Percentiles rank a stretch among this genome's conserved stretches.
These are phyloP conservation scores for Fraxinus americana DNA, from an alignment of 257 asterid species.

Conservation along the genomic window DNA sequence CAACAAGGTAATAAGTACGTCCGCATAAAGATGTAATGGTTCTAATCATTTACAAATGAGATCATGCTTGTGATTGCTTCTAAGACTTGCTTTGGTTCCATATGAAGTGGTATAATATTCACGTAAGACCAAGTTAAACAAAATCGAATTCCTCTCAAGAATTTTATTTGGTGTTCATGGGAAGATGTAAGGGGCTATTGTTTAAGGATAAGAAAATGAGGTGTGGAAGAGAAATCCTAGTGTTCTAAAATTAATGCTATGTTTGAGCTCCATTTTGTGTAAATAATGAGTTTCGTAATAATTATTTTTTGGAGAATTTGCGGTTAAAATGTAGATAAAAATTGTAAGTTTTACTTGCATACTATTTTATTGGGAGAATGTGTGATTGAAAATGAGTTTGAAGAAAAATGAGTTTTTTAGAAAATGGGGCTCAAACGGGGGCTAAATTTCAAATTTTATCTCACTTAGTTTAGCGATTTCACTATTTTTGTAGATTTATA, in stretches of 20 bases:
- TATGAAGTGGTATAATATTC: background rate
- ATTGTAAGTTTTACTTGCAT: no score
- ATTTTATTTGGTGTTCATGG: constrained; percentile 46
- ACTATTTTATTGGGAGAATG: no score
- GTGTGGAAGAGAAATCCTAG: background rate
- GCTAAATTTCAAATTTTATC: constrained; percentile 26
- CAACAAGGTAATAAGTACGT: background rate
- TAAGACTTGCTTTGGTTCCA: background rate
- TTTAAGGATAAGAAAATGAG: background rate
- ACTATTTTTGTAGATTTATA: background rate
- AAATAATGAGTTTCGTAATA: no score
- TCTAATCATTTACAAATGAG: constrained; percentile 2
- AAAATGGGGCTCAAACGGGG: no score
- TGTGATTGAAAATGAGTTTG: no score
- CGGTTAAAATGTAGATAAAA: no score
- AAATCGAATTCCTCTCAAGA: background rate
- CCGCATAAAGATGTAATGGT: background rate
- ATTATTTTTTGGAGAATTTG: no score
- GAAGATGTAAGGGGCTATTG: constrained; percentile 25
- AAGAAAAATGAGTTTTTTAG: no score
- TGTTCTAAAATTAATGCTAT: constrained; percentile 24
- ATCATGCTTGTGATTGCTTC: background rate
- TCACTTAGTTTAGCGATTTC: background rate
- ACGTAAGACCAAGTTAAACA: background rate
- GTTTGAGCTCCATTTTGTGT: no score